Evolutionary conservation across 2,329 filamentous ascomycete genomes (phyloP), one percentile per base, ranked within the genome.

Genomic region (Aspergillus ustus): DNA sequence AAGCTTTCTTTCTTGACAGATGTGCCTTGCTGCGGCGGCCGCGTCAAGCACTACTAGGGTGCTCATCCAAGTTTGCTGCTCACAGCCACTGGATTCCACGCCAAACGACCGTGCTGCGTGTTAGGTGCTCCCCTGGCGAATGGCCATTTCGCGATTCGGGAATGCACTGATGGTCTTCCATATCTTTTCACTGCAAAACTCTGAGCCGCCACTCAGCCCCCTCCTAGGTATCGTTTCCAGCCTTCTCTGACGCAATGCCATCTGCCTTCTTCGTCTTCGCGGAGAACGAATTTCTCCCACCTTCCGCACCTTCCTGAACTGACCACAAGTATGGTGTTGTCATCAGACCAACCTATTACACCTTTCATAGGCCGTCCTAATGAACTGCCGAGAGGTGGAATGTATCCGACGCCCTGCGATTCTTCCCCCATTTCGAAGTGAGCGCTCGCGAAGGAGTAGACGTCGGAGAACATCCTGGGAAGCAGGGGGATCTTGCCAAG

Each of bases 351-450:
- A 2, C 93, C 93, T 60, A 97, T 84, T 7, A 95, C 80, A 0
- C 95, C 95, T 74, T 96, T 97, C 11, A 88, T 85, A 15, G 92
- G 89, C 54, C 87, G 77, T 8, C 83, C 82, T 48, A 82, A 79
- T 0, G 84, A 81, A 50, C 84, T 80, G 17, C 82, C 83, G 2
- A 84, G 80, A 22, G 85, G 80, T 17, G 82, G 81, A 3, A 81
- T 69, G 68, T 79, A 73, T 63, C 79, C 69, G 60, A 80, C 73
- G 48, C 74, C 68, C 4, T 69, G 67, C 29, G 83, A 80, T 70
- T 96, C 92, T 34, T 95, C 90, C 3, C 91, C 92, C 43, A 92
- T 89, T 69, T 95, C 90, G 69, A 98, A 98, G 37, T 89, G 88
- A 3, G 87, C 85, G 45, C 89, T 92, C 4, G 91, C 85, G 70